phyloP scores from a whole-genome alignment of 352 stramenopile species.

The Pilasporangium apinafurcum region DNA sequence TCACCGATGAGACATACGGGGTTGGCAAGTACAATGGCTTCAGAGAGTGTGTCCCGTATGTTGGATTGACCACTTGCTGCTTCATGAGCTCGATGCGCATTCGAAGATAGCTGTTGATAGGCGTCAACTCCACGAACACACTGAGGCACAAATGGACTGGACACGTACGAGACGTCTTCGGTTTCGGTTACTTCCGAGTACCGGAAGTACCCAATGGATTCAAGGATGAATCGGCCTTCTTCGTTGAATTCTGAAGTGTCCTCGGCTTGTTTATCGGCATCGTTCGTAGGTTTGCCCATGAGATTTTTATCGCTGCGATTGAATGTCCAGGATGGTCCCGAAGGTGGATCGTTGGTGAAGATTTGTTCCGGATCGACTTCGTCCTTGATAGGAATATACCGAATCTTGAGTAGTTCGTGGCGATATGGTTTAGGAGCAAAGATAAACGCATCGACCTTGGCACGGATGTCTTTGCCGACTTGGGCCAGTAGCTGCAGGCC shows the following conservation, averaged over 20 bases:
- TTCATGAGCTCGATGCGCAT: slow-evolving; percentile 94
- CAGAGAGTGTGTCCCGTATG: slow-evolving; percentile 93
- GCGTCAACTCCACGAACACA: slow-evolving; percentile 95
- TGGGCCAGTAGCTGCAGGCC: slow-evolving; percentile 38
- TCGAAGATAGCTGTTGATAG: slow-evolving; percentile 92
- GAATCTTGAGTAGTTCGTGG: slow-evolving; percentile 45
- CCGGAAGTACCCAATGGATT: slow-evolving; percentile 82
- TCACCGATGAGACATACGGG: slow-evolving; percentile 98
- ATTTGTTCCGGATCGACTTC: slow-evolving; percentile 11
- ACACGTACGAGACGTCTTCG: slow-evolving; percentile 98
- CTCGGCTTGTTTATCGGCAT: slow-evolving; percentile 5
- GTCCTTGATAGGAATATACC: slow-evolving; percentile 54
- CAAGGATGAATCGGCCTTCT: slow-evolving; percentile 51
- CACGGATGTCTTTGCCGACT: slow-evolving; percentile 35
- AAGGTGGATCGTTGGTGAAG: slow-evolving; percentile 5
- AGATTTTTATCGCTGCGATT: slow-evolving; percentile 30
- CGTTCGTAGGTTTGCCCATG: slow-evolving; percentile 2
- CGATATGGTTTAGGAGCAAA: slow-evolving; percentile 50
- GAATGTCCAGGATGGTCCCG: slow-evolving; percentile 27
- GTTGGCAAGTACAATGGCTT: slow-evolving; percentile 97
- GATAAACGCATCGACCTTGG: slow-evolving; percentile 47
- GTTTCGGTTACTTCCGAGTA: slow-evolving; percentile 94
- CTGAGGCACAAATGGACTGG: slow-evolving; percentile 95
- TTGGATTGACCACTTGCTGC: slow-evolving; percentile 90
- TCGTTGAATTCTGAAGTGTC: slow-evolving; percentile 14